Evolutionary conservation across 73 alveolate species (phyloP).

Genomic region (Stentor coeruleus): DNA sequence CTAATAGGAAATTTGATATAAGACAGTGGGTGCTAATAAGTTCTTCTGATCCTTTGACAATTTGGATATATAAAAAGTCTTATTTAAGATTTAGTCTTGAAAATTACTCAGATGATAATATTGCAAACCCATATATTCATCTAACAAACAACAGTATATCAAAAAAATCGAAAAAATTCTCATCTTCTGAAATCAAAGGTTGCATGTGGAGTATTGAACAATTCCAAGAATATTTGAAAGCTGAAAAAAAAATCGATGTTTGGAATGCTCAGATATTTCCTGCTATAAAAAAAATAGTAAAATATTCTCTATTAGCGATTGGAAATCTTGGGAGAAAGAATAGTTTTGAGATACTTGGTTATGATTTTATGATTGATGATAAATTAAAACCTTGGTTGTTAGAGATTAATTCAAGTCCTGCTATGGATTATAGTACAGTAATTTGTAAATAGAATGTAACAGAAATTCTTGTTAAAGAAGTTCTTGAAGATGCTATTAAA

Average conservation of each 20-base stretch:
- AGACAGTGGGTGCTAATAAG: slow-evolving; percentile 60
- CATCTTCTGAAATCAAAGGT: slow-evolving; percentile 80
- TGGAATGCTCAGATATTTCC: background rate
- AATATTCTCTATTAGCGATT: slow-evolving; percentile 58
- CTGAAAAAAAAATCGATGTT: slow-evolving; percentile 10
- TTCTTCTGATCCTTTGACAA: slow-evolving; percentile 43
- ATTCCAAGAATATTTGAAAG: slow-evolving; percentile 60
- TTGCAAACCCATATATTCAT: slow-evolving; percentile 38
- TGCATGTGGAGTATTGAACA: slow-evolving; percentile 89
- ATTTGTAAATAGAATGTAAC: too few species aligned
- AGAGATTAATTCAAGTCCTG: slow-evolving; percentile 82
- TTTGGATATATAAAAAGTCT: slow-evolving; percentile 47
- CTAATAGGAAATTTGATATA: slow-evolving; percentile 54
- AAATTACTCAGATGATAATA: background rate
- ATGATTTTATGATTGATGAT: slow-evolving; percentile 93
- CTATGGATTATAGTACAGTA: slow-evolving; percentile 90
- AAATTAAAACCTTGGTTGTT: slow-evolving; percentile 73
- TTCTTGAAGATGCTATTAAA: slow-evolving; percentile 43
- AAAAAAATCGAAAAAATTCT: slow-evolving; percentile 38
- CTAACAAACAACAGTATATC: slow-evolving; percentile 43
- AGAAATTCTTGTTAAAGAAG: slow-evolving; percentile 45
- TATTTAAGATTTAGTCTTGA: slow-evolving; percentile 14
- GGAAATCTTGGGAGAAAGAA: slow-evolving; percentile 61
- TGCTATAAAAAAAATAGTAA: slow-evolving; percentile 35
- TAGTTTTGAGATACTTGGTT: slow-evolving; percentile 89